Conservation (phyloP, 768 basidiomycete species). For the Lactifluus piperatus region DNA sequence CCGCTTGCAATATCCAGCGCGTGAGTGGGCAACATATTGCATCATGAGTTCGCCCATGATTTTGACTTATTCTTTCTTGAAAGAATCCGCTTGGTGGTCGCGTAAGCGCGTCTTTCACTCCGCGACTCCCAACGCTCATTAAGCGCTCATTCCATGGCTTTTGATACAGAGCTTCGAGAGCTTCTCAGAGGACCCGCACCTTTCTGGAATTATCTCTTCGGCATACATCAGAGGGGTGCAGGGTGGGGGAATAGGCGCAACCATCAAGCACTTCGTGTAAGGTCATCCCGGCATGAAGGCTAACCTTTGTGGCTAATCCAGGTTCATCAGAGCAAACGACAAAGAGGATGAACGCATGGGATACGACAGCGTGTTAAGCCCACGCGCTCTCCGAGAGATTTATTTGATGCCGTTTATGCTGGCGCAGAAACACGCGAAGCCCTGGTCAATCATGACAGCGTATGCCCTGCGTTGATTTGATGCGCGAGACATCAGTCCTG, state of each 20-base stretch:
- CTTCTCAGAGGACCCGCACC: constrained; percentile 69
- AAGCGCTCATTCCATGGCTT: background rate
- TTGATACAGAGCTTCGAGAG: constrained; percentile 55
- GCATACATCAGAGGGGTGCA: constrained; percentile 75
- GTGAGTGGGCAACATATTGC: constrained; percentile 31
- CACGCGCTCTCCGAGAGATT: constrained; percentile 47
- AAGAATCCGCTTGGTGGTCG: constrained; percentile 69
- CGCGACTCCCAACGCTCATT: constrained; percentile 14
- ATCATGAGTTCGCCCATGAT: background rate
- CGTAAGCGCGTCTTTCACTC: constrained; percentile 28
- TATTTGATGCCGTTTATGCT: constrained; percentile 59
- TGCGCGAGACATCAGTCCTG: background rate
- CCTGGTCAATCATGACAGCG: constrained; percentile 53
- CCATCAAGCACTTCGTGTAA: constrained; percentile 81
- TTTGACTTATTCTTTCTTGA: background rate
- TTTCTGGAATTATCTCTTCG: constrained; percentile 62
- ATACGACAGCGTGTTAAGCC: constrained; percentile 43
- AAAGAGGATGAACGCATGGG: constrained; percentile 70
- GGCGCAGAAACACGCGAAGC: constrained; percentile 40
- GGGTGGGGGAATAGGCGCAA: constrained; percentile 60
- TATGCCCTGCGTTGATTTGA: constrained; percentile 30
- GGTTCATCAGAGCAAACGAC: constrained; percentile 56
- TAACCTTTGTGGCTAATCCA: background rate
- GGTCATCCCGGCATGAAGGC: constrained; percentile 11
- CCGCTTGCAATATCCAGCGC: constrained; percentile 79